Evolutionary conservation across 139 green algal genomes (phyloP), one percentile per base, ranked within the genome.

Genomic region (Tetradesmus obliquus): DNA sequence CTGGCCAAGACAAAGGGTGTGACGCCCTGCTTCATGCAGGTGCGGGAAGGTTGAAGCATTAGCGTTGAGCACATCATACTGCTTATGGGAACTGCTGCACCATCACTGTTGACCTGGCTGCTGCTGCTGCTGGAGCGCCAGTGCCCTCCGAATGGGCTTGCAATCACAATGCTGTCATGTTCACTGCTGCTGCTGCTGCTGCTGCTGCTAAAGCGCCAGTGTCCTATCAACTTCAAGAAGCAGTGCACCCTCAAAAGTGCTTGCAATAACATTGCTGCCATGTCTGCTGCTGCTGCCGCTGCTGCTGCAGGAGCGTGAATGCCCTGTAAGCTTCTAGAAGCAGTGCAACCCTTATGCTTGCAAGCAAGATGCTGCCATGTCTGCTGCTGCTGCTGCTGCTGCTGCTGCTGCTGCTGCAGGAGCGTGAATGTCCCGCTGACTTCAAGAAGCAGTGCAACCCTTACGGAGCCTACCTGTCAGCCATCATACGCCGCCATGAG

Each of bases 401-500:
- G 60, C 19, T 22, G 3, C 32, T 32, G 6, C 22, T 55, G 24
- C 10, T 84, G 9, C 6, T 76, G 55, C 83, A 88, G 83, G 83
- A 74, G n/a, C 83, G 83, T 22, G 19, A 79, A n/a, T 88, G 83
- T 3, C 83, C 83, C 9, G 83, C 83, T 22, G 83, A 88, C 13
- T 88, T 88, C 10, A 17, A 79, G 32, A 8, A 54, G 55, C 83
- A 88, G 22, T 88, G 83, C 57, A 88, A 22, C 83, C 58, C 83
- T 8, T 6, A 15, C 79, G 9, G 79, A 55, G 22, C 83, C 57
- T 45, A 22, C 32, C 8, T 76, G 32, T 45, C 32, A 45, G 32
- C 32, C 32, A 45, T 45, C 32, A 45, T 45, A 45, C 32, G 32
- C 32, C 32, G 32, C 32, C 32, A 45, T 45, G 32, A 45, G 32